Percentiles rank a stretch among this genome's conserved stretches.
Evolutionary conservation across 106 monocot species (phyloP).

Genomic region (Dioscorea dumetorum): DNA sequence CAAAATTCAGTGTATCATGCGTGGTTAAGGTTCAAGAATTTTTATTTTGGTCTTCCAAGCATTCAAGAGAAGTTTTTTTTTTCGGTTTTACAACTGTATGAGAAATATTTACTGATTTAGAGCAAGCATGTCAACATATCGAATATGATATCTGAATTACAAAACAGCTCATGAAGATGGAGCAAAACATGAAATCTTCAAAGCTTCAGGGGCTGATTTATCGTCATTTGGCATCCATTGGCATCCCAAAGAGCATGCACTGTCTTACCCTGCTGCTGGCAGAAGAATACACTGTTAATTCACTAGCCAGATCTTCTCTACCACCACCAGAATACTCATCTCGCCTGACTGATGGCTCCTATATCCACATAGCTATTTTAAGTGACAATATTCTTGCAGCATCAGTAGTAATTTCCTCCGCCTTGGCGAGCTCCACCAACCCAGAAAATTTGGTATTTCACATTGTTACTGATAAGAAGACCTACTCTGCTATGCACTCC

Average conservation of each 20-base stretch:
- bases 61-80: too few species aligned
- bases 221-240: constrained; percentile 42
- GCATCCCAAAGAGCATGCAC: constrained; percentile 49
- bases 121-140: background rate
- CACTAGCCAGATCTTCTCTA: constrained; percentile 36
- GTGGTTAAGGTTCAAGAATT: too few species aligned
- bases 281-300: constrained; percentile 48
- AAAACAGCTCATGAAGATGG: constrained; percentile 69
- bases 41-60: too few species aligned
- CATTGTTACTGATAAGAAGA: constrained; percentile 65
- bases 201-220: constrained; percentile 30
- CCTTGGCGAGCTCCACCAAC: constrained; percentile 24
- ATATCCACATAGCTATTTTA: constrained; percentile 41
- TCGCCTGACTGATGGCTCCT: constrained; percentile 29
- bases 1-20: too few species aligned
- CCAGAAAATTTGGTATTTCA: constrained; percentile 55
- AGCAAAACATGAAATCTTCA: constrained; percentile 38
- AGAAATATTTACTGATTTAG: too few species aligned
- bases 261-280: constrained; percentile 44
- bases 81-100: too few species aligned
- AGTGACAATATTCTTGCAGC: constrained; percentile 70
- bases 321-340: constrained; percentile 46
- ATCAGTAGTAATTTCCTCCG: constrained; percentile 42
- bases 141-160: background rate
- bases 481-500: constrained; percentile 53